Percentiles rank a stretch among this genome's conserved stretches.
Conservation (phyloP, 345 rosid species). For the Mangifera indica region DNA sequence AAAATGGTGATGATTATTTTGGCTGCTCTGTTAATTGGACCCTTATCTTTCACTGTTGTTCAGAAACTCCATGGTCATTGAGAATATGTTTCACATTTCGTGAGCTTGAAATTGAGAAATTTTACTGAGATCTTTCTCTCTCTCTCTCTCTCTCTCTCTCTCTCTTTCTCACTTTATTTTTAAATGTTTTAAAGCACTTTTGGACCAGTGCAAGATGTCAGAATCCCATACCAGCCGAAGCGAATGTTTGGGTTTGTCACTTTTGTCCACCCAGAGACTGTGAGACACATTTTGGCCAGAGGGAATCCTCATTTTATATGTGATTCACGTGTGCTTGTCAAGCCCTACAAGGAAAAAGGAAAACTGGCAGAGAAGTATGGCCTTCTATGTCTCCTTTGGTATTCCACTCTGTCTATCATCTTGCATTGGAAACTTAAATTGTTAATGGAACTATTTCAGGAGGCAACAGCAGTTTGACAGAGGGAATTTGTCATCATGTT, state of each 20-base stretch:
- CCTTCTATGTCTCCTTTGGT: conserved; percentile 6
- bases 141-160: background rate
- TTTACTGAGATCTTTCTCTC: background rate
- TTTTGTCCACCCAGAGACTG: conserved; percentile 80
- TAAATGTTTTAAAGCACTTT: conserved; percentile 55
- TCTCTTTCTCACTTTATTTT: too few relatives aligned
- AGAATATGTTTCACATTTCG: background rate
- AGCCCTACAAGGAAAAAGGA: conserved; percentile 99
- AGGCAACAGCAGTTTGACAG: conserved; percentile 85
- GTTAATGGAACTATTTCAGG: conserved; percentile 44
- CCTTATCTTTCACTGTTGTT: background rate
- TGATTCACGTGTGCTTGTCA: conserved; percentile 94
- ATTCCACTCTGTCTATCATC: conserved; percentile 15
- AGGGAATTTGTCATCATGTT: conserved; percentile 68
- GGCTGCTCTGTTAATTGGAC: background rate
- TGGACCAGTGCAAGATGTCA: conserved; percentile 96
- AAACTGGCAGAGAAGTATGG: conserved; percentile 71
- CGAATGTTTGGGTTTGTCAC: conserved; percentile 99
- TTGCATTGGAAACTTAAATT: conserved; percentile 10
- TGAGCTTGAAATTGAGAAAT: conserved; percentile 3
- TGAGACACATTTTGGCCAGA: conserved; percentile 71
- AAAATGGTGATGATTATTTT: background rate
- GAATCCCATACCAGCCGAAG: conserved; percentile 98
- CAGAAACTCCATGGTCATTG: background rate
- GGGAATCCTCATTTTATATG: conserved; percentile 97